A percentile compares a stretch with the other conserved stretches of the same genome.
Evolutionary conservation across 345 rosid genomes (phyloP).

Genomic region (Schrenkiella parvula): DNA sequence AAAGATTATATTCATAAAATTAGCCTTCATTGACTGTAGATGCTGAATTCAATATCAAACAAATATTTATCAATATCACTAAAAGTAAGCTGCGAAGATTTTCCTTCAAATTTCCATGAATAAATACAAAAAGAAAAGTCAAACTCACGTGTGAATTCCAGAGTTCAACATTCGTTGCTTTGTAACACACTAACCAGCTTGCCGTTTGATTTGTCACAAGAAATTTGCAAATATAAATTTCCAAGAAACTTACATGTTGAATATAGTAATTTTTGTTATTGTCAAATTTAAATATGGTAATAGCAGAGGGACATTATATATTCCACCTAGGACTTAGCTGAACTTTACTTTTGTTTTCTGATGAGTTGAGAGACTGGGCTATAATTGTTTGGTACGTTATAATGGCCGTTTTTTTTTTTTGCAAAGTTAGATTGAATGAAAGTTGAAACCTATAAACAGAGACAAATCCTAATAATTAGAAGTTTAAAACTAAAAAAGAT

Average conservation of each 20-base stretch:
- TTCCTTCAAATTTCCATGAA: not conserved
- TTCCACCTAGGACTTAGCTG: not conserved
- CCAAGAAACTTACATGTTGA: not conserved
- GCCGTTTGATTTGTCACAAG: constrained; percentile 1
- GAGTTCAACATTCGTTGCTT: not conserved
- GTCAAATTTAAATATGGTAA: not conserved
- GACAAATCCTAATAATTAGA: not conserved
- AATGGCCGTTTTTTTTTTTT: not conserved
- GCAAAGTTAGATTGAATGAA: too few relatives aligned
- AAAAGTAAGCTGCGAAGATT: not conserved
- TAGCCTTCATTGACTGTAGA: not conserved
- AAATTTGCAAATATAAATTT: not conserved
- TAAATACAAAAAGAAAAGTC: not conserved
- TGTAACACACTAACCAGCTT: not conserved
- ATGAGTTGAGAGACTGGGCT: not conserved
- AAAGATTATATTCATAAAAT: not conserved
- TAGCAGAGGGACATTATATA: not conserved
- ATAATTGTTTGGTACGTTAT: not conserved
- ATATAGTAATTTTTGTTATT: not conserved
- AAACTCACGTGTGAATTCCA: constrained; percentile 7
- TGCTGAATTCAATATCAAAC: too few relatives aligned
- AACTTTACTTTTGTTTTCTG: not conserved
- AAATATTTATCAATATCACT: not conserved
- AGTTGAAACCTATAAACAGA: too few relatives aligned
- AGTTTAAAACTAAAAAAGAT: not conserved